Base-by-base conservation (phyloP, 495 filamentous ascomycete genomes). In the Hypomontagnella monticulosa region DNA sequence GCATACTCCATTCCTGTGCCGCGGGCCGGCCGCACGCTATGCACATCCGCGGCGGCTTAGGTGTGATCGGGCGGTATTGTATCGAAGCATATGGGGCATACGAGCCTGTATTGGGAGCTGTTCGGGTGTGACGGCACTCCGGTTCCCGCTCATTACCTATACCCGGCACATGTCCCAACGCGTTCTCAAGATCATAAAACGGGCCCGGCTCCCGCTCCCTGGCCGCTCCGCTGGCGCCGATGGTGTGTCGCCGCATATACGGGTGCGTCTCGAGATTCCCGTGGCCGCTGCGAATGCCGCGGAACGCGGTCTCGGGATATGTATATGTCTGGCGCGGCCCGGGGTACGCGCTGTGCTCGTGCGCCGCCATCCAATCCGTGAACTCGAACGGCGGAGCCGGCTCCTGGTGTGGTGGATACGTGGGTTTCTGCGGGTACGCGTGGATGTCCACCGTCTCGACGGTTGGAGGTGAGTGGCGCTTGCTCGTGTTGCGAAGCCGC, bases 361-460 rank as follows among this genome's bases (percentile, higher is more conserved):
- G 19, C 4, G 27, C 8, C 9, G 14, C 5, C 20, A 57, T 70
- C 75, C 73, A 77, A 6, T 69, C 69, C 33, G 72, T 61, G 62
- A 77, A 71, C 2, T 70, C 73, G 2, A 64, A 51, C 4, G 77
- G 77, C 6, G 76, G 76, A 0, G 19, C 5, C 6, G 71, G 69
- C 0, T 56, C 60, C 16, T 65, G 33, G 16, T 71, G 65, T 2
- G 76, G 71, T 6, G 74, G 70, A 46, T 75, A 71, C 14, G 71
- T 27, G 10, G 78, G 76, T 10, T 49, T 56, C 42, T 72, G 74
- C 4, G 78, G 78, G 48, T 78, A 67, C 20, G 75, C 71, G 63
- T 76, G 74, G 44, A 80, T 66, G 20, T 78, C 71, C 33, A 70
- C 65, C 1, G 71, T 53, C 33, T 67, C 55, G 33, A 76, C 60